phyloP scores from a whole-genome alignment of 2,329 filamentous ascomycete genomes.

The Sporothrix luriei region DNA sequence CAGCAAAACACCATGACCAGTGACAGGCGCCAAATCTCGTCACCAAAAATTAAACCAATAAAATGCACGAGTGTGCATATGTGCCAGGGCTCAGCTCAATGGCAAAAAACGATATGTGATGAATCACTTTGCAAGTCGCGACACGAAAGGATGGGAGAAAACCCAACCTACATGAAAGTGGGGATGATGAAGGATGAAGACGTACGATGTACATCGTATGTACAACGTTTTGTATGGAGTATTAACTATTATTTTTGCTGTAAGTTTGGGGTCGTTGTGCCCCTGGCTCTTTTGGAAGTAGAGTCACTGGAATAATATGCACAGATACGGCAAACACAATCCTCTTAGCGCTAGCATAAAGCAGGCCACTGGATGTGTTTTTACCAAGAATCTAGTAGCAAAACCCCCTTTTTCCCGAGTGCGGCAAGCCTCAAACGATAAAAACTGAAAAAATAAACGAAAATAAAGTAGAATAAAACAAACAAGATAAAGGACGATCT shows the following conservation, averaged over 20 bases:
- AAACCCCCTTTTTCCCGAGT: not conserved
- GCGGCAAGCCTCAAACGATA: slow-evolving; percentile 3
- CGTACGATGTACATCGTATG: no score
- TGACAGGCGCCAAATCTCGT: not conserved
- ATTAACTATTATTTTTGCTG: not conserved
- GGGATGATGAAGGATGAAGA: not conserved
- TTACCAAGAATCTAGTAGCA: not conserved
- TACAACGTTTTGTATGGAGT: not conserved
- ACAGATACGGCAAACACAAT: not conserved
- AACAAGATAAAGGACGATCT: slow-evolving; percentile 9
- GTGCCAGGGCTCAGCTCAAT: no score
- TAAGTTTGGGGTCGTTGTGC: not conserved
- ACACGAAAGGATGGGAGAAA: not conserved
- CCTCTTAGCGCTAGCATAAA: not conserved
- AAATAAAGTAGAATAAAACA: no score
- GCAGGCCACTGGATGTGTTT: not conserved
- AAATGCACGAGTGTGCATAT: slow-evolving; percentile 1
- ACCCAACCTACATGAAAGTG: not conserved
- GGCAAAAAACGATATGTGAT: slow-evolving; percentile 1
- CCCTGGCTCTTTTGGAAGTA: not conserved
- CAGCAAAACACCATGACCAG: not conserved
- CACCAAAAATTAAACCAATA: slow-evolving; percentile 18
- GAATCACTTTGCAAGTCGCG: slow-evolving; percentile 13
- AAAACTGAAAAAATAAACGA: not conserved
- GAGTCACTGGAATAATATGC: not conserved